Conservation (phyloP, 176 grass and related monocot genomes). For the Avena atlantica region DNA sequence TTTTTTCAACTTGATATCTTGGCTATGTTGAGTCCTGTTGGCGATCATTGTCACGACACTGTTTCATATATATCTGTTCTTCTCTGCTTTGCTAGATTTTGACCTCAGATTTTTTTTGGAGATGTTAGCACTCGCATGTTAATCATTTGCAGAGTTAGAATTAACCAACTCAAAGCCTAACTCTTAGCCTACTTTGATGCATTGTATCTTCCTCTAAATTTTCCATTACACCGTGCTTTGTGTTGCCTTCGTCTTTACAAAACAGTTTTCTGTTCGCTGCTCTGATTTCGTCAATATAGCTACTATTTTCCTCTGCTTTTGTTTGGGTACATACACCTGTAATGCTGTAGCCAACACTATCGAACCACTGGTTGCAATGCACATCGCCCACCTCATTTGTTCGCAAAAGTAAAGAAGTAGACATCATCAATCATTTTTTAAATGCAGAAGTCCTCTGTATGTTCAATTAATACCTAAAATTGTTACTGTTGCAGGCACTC, state of each 20-base stretch:
- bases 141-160: neutral
- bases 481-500: neutral
- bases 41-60: neutral
- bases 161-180: neutral
- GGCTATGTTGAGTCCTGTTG: neutral
- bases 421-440: neutral
- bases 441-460: neutral
- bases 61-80: neutral
- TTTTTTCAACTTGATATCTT: neutral
- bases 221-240: neutral
- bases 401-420: neutral
- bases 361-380: neutral
- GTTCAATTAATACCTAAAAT: neutral
- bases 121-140: neutral
- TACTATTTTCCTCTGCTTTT: neutral
- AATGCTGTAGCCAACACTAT: neutral
- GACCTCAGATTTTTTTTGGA: neutral
- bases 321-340: neutral
- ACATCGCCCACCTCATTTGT: neutral
- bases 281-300: neutral
- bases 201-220: conserved; percentile 10
- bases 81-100: conserved; percentile 9
- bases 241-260: neutral
- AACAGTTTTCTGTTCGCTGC: neutral
- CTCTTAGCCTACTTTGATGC: neutral